Conservation (phyloP, 176 grass and related monocot species). For the Puccinellia tenuiflora region DNA sequence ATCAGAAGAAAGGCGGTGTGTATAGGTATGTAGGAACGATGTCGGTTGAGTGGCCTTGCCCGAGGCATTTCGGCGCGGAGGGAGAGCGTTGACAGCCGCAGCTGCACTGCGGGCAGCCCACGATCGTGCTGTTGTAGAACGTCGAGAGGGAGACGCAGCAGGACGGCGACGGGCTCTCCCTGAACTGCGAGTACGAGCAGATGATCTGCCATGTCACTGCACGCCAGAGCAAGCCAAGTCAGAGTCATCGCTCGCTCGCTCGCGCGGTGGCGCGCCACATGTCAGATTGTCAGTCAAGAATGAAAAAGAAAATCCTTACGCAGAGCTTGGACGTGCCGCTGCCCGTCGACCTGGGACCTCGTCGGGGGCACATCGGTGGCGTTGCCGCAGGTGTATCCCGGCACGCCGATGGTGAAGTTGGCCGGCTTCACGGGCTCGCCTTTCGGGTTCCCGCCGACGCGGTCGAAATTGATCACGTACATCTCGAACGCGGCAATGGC, state of each 20-base stretch:
- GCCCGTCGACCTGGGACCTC: slow-evolving; percentile 15
- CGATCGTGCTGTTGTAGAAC: slow-evolving; percentile 60
- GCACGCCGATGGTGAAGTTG: slow-evolving; percentile 55
- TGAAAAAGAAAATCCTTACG: slow-evolving; percentile 22
- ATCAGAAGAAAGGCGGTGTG: background rate
- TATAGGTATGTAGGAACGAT: background rate
- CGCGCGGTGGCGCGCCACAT: background rate
- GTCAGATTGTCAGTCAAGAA: too few species aligned
- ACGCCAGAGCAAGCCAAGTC: background rate
- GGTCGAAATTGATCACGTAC: background rate
- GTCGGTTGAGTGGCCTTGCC: slow-evolving; percentile 7
- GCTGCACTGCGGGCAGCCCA: slow-evolving; percentile 53
- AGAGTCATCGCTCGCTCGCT: background rate
- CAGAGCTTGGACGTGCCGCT: slow-evolving; percentile 29
- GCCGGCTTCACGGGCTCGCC: slow-evolving; percentile 11
- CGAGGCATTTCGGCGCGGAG: slow-evolving; percentile 27
- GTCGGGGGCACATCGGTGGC: slow-evolving; percentile 26
- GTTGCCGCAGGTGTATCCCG: slow-evolving; percentile 72
- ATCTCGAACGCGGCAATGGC: slow-evolving; percentile 41
- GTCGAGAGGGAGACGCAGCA: slow-evolving; percentile 71
- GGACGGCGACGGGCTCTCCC: slow-evolving; percentile 26
- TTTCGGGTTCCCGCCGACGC: background rate
- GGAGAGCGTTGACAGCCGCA: slow-evolving; percentile 33
- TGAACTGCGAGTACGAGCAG: slow-evolving; percentile 74
- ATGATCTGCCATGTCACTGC: slow-evolving; percentile 72